A percentile compares a stretch with the other conserved stretches of the same genome.
Evolutionary conservation across 495 filamentous ascomycete genomes (phyloP).

Genomic region (Poronia punctata): DNA sequence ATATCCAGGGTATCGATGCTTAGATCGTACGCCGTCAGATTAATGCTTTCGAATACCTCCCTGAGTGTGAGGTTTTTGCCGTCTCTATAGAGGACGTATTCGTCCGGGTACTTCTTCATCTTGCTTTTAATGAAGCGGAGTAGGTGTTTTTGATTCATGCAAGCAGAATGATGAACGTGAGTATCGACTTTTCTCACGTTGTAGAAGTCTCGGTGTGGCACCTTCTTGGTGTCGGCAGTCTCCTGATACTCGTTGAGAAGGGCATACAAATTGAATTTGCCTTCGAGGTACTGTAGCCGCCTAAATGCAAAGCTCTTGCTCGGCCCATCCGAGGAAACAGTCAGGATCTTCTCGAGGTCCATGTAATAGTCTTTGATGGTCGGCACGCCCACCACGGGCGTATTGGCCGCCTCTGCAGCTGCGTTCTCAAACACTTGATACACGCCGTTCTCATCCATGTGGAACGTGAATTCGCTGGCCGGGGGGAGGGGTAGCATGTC

Average conservation of each 20-base stretch:
- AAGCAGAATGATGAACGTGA: conserved; percentile 97
- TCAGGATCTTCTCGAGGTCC: conserved; percentile 80
- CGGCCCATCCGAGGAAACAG: conserved; percentile 85
- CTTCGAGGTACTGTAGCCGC: conserved; percentile 88
- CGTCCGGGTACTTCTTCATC: conserved; percentile 94
- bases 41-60: conserved; percentile 96
- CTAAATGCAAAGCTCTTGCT: conserved; percentile 96
- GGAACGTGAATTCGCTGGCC: conserved; percentile 61
- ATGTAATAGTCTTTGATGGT: conserved; percentile 90
- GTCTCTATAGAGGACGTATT: conserved; percentile 88
- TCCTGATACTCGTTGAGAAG: conserved; percentile 96
- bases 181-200: conserved; percentile 98
- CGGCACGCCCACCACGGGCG: conserved; percentile 72
- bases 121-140: conserved; percentile 98
- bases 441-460: conserved; percentile 74
- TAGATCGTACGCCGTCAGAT: conserved; percentile 91
- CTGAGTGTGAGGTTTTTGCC: conserved; percentile 83
- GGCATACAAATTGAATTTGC: conserved; percentile 89
- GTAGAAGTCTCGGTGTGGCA: conserved; percentile 97
- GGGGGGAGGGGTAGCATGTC: conserved; percentile 68
- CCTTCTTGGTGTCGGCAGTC: conserved; percentile 93
- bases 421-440: conserved; percentile 82
- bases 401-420: conserved; percentile 49
- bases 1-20: conserved; percentile 99
- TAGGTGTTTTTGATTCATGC: conserved; percentile 99